Evolutionary conservation across 495 filamentous ascomycete genomes (phyloP).

Genomic region (Aspergillus homomorphus): DNA sequence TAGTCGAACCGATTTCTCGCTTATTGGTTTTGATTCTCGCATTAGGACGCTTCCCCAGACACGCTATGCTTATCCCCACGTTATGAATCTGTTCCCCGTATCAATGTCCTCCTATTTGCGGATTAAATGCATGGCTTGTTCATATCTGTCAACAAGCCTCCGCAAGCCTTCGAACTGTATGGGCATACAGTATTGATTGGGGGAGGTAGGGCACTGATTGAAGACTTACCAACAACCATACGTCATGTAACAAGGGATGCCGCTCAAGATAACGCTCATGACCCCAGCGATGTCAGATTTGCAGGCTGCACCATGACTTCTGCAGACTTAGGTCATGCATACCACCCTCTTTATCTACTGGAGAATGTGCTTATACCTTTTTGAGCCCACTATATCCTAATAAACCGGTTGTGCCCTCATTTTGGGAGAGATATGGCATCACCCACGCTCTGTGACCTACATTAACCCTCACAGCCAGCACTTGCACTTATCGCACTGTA

Average conservation of each 20-base stretch:
- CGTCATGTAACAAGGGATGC: conserved; percentile 1
- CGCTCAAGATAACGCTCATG: background rate
- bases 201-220: background rate
- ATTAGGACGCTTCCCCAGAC: background rate
- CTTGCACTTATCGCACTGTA: background rate
- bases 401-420: background rate
- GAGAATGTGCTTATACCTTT: background rate
- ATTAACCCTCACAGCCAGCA: background rate
- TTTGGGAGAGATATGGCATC: background rate
- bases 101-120: background rate
- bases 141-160: conserved; percentile 1
- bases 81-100: background rate
- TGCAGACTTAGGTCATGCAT: background rate
- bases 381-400: background rate
- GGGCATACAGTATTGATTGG: background rate
- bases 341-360: background rate
- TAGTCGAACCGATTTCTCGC: background rate
- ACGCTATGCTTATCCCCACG: conserved; percentile 2
- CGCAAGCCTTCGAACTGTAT: background rate
- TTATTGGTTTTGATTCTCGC: background rate
- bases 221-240: background rate
- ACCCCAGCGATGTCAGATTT: background rate
- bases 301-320: background rate
- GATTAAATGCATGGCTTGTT: background rate
- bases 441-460: background rate